A percentile compares a stretch with the other conserved stretches of the same genome.
Evolutionary conservation across 2,329 filamentous ascomycete species (phyloP).

Genomic region (Ophiostoma sp.): DNA sequence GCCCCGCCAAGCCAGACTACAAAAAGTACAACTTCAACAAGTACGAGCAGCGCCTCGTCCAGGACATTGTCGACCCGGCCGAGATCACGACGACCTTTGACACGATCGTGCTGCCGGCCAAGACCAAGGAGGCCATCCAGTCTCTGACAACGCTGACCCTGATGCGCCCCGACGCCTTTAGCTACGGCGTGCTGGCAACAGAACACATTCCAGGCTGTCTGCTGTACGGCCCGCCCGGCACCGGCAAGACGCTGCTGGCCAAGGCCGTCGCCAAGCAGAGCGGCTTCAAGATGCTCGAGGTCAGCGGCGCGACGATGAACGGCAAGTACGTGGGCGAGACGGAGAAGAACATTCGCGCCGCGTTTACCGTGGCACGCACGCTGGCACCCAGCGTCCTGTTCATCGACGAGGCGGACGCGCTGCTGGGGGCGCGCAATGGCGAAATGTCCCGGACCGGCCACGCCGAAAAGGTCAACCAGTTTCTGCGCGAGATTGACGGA

Average conservation of each 20-base stretch:
- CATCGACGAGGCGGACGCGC: constrained; percentile 92
- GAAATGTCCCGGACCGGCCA: constrained; percentile 63
- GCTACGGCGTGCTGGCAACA: constrained; percentile 84
- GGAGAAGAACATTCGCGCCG: constrained; percentile 90
- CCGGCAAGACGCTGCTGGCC: constrained; percentile 65
- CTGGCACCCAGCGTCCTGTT: constrained; percentile 90
- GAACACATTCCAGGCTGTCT: constrained; percentile 88
- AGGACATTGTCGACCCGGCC: constrained; percentile 71
- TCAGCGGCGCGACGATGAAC: constrained; percentile 86
- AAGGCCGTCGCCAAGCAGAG: constrained; percentile 65
- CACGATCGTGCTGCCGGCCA: constrained; percentile 75
- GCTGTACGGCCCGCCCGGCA: constrained; percentile 82
- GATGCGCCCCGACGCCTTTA: constrained; percentile 86
- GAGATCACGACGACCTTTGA: constrained; percentile 82
- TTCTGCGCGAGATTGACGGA: constrained; percentile 94
- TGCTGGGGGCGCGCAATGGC: constrained; percentile 72
- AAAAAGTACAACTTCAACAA: constrained; percentile 5
- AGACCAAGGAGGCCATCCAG: constrained; percentile 82
- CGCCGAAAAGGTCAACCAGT: constrained; percentile 92
- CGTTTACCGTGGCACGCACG: constrained; percentile 88
- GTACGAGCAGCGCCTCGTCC: constrained; percentile 1
- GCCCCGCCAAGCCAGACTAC: not conserved
- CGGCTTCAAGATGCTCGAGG: constrained; percentile 71
- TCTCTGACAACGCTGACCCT: constrained; percentile 84
- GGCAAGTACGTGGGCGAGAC: constrained; percentile 95